A percentile compares a stretch with the other conserved stretches of the same genome.
phyloP scores from a whole-genome alignment of 768 basidiomycete species.

The Xanthoconium stramineum region DNA sequence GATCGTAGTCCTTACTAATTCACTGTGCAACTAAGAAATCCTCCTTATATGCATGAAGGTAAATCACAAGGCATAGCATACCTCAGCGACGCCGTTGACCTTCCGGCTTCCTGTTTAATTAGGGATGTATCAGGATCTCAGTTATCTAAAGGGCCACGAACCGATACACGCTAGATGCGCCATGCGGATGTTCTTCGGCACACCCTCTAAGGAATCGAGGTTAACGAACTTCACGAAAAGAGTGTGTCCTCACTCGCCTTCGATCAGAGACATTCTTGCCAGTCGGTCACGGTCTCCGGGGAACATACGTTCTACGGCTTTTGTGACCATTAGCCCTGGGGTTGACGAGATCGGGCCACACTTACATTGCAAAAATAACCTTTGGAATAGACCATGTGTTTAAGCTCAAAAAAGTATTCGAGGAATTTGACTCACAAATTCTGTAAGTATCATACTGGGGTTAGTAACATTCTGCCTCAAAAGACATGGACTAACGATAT shows the following conservation, averaged over 20 bases:
- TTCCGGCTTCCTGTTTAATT: slow-evolving; percentile 58
- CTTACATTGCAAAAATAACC: slow-evolving; percentile 66
- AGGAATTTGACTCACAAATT: slow-evolving; percentile 28
- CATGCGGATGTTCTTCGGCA: slow-evolving; percentile 86
- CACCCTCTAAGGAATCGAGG: slow-evolving; percentile 54
- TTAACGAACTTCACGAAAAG: neutral
- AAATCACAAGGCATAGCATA: slow-evolving; percentile 31
- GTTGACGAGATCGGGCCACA: neutral
- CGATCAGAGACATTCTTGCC: slow-evolving; percentile 86
- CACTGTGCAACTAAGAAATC: slow-evolving; percentile 69
- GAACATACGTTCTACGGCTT: slow-evolving; percentile 85
- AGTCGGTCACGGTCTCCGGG: slow-evolving; percentile 83
- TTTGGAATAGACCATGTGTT: slow-evolving; percentile 1
- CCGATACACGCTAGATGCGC: slow-evolving; percentile 89
- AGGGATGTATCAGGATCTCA: neutral
- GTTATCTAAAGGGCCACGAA: slow-evolving; percentile 12
- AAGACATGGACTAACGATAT: slow-evolving; percentile 58
- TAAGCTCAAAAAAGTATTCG: neutral
- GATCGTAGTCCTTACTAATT: slow-evolving; percentile 80
- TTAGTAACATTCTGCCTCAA: neutral
- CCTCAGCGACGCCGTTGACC: slow-evolving; percentile 96
- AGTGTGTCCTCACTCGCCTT: slow-evolving; percentile 47
- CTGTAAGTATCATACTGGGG: slow-evolving; percentile 30
- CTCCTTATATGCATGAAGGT: neutral
- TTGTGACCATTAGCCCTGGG: neutral